Conservation (phyloP, 768 basidiomycete species). For the Mycena leptocephala region DNA sequence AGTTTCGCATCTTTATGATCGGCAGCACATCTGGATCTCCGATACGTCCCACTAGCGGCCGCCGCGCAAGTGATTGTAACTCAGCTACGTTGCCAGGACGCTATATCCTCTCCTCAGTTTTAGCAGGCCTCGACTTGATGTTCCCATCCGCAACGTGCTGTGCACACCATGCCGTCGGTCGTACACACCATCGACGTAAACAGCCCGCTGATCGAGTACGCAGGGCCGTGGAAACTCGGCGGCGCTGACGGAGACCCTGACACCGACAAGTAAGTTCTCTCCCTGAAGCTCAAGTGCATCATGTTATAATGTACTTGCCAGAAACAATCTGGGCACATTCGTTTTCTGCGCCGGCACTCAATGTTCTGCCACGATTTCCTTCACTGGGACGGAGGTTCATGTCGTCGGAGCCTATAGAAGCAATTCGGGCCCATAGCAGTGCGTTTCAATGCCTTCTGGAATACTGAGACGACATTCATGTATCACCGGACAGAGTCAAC, state of each 20-base stretch:
- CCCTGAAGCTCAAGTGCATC: too few relatives aligned
- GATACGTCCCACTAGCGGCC: too few relatives aligned
- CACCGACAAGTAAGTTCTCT: not conserved
- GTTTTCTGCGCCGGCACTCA: not conserved
- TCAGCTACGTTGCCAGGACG: too few relatives aligned
- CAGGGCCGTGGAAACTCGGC: slow-evolving; percentile 10
- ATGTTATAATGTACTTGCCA: not conserved
- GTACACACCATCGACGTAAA: slow-evolving; percentile 14
- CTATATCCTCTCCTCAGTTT: too few relatives aligned
- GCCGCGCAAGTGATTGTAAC: too few relatives aligned
- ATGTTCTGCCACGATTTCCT: slow-evolving; percentile 10
- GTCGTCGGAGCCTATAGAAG: slow-evolving; percentile 6
- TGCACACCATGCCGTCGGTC: not conserved
- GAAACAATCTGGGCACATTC: slow-evolving; percentile 13
- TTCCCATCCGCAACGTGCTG: not conserved
- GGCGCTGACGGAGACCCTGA: slow-evolving; percentile 12
- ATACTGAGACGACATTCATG: not conserved
- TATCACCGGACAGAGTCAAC: not conserved
- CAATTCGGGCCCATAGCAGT: not conserved
- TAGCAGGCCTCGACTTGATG: not conserved
- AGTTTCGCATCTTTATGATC: too few relatives aligned
- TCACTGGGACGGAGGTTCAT: slow-evolving; percentile 22
- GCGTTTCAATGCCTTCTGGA: not conserved
- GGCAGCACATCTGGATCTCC: too few relatives aligned
- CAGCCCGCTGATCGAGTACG: slow-evolving; percentile 12